Conservation (phyloP, 2,329 filamentous ascomycete species). For the Fusarium odoratissimum region DNA sequence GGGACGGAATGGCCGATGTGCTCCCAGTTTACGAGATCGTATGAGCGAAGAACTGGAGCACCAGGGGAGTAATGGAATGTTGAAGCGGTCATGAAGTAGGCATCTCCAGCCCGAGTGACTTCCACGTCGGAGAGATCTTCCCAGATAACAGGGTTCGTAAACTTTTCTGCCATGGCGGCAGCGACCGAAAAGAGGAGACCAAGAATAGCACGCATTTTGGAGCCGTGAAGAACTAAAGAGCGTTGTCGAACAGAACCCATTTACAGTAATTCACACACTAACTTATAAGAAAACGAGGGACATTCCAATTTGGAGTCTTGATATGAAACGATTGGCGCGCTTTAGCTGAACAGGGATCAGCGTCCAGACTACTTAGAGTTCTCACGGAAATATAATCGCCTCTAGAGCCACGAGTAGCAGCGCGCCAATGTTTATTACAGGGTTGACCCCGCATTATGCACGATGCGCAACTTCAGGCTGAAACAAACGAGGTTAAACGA, state of each 20-base stretch:
- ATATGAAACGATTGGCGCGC: not conserved
- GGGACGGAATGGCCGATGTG: slow-evolving; percentile 56
- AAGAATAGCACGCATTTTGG: slow-evolving; percentile 17
- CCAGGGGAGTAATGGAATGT: slow-evolving; percentile 68
- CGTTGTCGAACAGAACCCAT: too few relatives aligned
- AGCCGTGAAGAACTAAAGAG: not conserved
- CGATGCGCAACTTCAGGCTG: not conserved
- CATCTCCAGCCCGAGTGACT: slow-evolving; percentile 61
- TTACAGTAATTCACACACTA: accelerated
- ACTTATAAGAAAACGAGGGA: not conserved
- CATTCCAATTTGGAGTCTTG: too few relatives aligned
- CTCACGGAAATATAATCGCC: not conserved
- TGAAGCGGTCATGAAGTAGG: slow-evolving; percentile 66
- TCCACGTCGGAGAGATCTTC: slow-evolving; percentile 67
- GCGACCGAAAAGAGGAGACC: not conserved
- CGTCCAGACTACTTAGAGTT: not conserved
- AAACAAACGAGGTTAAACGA: not conserved
- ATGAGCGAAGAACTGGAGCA: slow-evolving; percentile 65
- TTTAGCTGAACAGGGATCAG: not conserved
- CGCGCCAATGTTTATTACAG: not conserved
- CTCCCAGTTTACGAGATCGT: slow-evolving; percentile 66
- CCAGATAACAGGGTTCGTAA: slow-evolving; percentile 48
- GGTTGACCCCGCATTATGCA: not conserved
- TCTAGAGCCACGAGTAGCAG: not conserved
- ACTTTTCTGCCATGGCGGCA: not conserved